A percentile compares a stretch with the other conserved stretches of the same genome.
phyloP scores from a whole-genome alignment of 2,329 filamentous ascomycete species.

The Penicillium griseofulvum region DNA sequence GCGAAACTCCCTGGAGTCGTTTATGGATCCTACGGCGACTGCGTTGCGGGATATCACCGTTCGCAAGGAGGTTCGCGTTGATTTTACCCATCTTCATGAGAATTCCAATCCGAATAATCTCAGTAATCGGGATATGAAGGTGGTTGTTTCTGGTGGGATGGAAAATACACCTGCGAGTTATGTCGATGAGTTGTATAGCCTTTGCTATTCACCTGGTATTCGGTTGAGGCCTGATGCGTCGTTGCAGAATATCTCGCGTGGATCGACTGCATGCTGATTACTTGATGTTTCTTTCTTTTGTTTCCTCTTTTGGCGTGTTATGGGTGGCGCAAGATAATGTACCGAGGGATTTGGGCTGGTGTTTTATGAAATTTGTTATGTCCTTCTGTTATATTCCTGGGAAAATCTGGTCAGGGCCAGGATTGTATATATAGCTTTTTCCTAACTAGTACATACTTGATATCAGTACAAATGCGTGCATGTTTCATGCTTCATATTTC shows the following conservation, averaged over 20 bases:
- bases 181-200: slow-evolving; percentile 48
- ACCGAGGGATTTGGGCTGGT: not conserved
- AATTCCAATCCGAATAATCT: slow-evolving; percentile 17
- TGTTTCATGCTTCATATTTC: not conserved
- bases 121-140: slow-evolving; percentile 21
- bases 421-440: not conserved
- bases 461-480: not conserved
- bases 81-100: slow-evolving; percentile 37
- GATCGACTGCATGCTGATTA: slow-evolving; percentile 3
- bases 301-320: not conserved
- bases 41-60: slow-evolving; percentile 60
- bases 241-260: slow-evolving; percentile 9
- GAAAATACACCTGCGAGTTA: slow-evolving; percentile 37
- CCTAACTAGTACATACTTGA: not conserved
- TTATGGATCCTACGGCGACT: slow-evolving; percentile 16
- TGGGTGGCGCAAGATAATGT: not conserved
- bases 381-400: not conserved
- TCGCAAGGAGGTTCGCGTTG: slow-evolving; percentile 61
- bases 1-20: slow-evolving; percentile 21
- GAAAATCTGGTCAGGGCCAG: not conserved
- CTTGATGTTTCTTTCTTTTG: not conserved
- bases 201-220: slow-evolving; percentile 33
- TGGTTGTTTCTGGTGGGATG: slow-evolving; percentile 28
- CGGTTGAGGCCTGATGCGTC: slow-evolving; percentile 26
- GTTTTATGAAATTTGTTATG: not conserved